Evolutionary conservation across 495 filamentous ascomycete genomes (phyloP), one percentile per base, ranked within the genome.

Genomic region (Cairneyella variabilis): DNA sequence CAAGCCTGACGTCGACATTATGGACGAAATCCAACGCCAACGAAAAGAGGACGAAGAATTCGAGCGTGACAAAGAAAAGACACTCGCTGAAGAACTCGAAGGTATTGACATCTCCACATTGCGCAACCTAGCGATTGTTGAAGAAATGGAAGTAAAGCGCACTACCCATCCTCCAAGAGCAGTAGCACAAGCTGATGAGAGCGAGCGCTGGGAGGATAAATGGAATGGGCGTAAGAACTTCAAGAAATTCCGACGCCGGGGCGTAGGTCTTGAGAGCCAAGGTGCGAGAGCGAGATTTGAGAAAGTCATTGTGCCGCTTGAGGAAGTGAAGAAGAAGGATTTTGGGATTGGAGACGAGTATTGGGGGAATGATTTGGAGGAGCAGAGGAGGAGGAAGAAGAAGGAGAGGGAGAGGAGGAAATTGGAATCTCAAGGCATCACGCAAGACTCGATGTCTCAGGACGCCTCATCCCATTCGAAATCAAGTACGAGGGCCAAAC

Each of bases 201-300:
- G 76, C 48, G 77, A 79, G 9, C 79, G 90, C 20, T 97, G 95
- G 93, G 83, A 97, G 61, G 84, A 90, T 2, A 74, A 76, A 30
- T 98, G 95, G 95, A 96, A 97, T 63, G 93, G 95, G 0, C 80
- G 92, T 5, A 95, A 90, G 70, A 97, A 98, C 59, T 98, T 97
- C 74, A 98, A 98, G 68, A 85, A 80, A 58, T 98, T 98, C 58
- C 78, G 82, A 3, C 79, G 82, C 51, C 78, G 80, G 41, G 83
- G 79, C 2, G 82, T 77, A 2, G 75, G 74, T 0, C 69, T 75
- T 5, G 43, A 32, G 28, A 32, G 30, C 59, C 53, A 27, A 9
- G 37, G 57, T 57, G 77, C 55, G 56, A 75, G 38, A 70, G 4
- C 38, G 10, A n/a, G n/a, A n/a, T n/a, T n/a, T n/a, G 73, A 77